Percentiles rank a stretch among this genome's conserved stretches.
phyloP scores from a whole-genome alignment of 139 green algal genomes.

The Chlamydomonas sp. region DNA sequence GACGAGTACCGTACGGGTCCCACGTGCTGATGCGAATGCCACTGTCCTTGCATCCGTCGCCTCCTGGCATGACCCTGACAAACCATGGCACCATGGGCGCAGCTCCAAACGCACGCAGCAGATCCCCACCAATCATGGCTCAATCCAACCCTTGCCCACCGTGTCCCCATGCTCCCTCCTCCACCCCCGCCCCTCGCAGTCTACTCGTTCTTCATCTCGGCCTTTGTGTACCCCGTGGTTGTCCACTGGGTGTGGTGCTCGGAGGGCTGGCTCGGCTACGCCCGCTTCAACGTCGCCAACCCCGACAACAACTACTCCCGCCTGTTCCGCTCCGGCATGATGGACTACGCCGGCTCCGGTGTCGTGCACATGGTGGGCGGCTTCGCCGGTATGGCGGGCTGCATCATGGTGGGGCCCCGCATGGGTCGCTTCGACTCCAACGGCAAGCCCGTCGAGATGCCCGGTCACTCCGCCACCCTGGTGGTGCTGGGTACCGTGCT shows the following conservation, averaged over 20 bases:
- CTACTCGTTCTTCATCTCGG: constrained; percentile 68
- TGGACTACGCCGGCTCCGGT: constrained; percentile 76
- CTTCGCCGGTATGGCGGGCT: constrained; percentile 63
- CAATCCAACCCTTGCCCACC: too few relatives aligned
- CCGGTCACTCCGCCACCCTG: constrained; percentile 65
- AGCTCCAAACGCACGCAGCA: too few relatives aligned
- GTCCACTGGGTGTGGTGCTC: constrained; percentile 75
- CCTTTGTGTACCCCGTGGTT: constrained; percentile 79
- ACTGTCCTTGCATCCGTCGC: neutral
- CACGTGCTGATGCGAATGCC: neutral
- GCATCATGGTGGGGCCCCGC: constrained; percentile 90
- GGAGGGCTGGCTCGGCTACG: constrained; percentile 68
- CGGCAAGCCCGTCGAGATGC: constrained; percentile 74
- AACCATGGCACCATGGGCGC: too few relatives aligned
- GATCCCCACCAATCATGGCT: too few relatives aligned
- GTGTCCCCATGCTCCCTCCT: neutral
- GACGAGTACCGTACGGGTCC: too few relatives aligned
- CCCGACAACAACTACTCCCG: constrained; percentile 14
- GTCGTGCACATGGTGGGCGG: constrained; percentile 87
- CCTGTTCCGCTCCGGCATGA: constrained; percentile 70
- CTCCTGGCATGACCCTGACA: neutral
- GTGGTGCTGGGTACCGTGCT: constrained; percentile 75
- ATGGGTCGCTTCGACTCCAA: constrained; percentile 91
- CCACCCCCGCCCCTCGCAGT: constrained; percentile 9
- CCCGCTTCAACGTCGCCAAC: constrained; percentile 41